phyloP scores from a whole-genome alignment of 2,329 filamentous ascomycete genomes.

The Raffaelea arxii region DNA sequence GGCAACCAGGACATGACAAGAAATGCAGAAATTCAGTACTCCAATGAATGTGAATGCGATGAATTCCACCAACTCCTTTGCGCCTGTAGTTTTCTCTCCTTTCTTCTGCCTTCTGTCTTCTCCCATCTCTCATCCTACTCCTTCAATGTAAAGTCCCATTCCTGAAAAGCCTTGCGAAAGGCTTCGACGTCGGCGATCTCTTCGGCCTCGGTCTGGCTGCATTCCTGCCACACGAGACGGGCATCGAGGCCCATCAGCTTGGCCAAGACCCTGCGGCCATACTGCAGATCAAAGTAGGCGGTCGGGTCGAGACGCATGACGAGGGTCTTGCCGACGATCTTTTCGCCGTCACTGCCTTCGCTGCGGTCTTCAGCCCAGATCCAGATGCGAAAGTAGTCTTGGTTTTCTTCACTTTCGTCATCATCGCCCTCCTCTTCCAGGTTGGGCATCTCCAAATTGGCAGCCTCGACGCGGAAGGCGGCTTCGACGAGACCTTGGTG shows the following conservation, averaged over 20 bases:
- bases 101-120: too few relatives aligned
- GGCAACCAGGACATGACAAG: too few relatives aligned
- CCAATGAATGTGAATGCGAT: too few relatives aligned
- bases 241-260: constrained; percentile 72
- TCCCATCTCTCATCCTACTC: too few relatives aligned
- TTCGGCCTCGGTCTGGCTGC: constrained; percentile 64
- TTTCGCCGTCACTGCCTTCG: constrained; percentile 11
- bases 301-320: constrained; percentile 63
- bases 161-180: constrained; percentile 74
- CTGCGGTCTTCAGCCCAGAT: not conserved
- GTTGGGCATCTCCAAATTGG: constrained; percentile 53
- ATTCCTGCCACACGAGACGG: constrained; percentile 78
- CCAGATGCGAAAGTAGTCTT: not conserved
- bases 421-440: constrained; percentile 28
- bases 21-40: too few relatives aligned
- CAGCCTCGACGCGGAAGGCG: constrained; percentile 79
- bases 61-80: too few relatives aligned
- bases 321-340: constrained; percentile 56
- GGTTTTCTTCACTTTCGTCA: constrained; percentile 20
- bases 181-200: constrained; percentile 68
- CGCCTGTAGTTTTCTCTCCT: too few relatives aligned
- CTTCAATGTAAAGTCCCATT: constrained; percentile 67
- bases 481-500: constrained; percentile 70
- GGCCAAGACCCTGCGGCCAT: constrained; percentile 76
- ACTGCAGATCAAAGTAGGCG: constrained; percentile 81